Conservation (phyloP, 768 basidiomycete species). For the Neoboletus magnificus region DNA sequence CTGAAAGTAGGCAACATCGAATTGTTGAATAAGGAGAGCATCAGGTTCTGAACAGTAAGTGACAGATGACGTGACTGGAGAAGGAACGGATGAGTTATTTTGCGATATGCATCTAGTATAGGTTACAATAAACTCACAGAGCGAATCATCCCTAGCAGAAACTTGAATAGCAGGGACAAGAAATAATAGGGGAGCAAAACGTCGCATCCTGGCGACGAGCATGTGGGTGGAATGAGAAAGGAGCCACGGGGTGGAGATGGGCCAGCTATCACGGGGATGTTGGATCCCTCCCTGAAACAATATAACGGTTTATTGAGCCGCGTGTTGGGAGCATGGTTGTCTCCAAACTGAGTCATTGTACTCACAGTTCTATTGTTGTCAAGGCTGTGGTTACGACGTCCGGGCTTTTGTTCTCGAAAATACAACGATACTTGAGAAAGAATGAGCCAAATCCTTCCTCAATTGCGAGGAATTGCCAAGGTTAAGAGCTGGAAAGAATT, state of each 20-base stretch:
- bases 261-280: constrained; percentile 27
- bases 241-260: constrained; percentile 19
- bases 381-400: constrained; percentile 22
- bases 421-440: neutral
- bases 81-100: constrained; percentile 3
- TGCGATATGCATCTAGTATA: neutral
- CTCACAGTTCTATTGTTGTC: constrained; percentile 32
- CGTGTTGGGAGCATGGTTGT: constrained; percentile 28
- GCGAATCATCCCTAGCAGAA: constrained; percentile 48
- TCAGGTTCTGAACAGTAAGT: constrained; percentile 83
- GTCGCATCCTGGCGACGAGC: constrained; percentile 81
- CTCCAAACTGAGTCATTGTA: constrained; percentile 26
- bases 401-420: constrained; percentile 20
- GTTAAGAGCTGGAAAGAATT: neutral
- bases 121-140: constrained; percentile 49
- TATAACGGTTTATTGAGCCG: constrained; percentile 26
- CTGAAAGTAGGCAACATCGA: constrained; percentile 70
- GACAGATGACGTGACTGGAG: constrained; percentile 78
- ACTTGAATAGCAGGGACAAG: constrained; percentile 38
- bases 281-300: constrained; percentile 10
- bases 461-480: neutral
- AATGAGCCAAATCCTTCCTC: neutral
- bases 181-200: constrained; percentile 40
- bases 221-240: constrained; percentile 36
- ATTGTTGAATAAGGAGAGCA: constrained; percentile 73